Evolutionary conservation across 371 early-diverging fungal genomes (phyloP).

Genomic region (Mucor lusitanicus): DNA sequence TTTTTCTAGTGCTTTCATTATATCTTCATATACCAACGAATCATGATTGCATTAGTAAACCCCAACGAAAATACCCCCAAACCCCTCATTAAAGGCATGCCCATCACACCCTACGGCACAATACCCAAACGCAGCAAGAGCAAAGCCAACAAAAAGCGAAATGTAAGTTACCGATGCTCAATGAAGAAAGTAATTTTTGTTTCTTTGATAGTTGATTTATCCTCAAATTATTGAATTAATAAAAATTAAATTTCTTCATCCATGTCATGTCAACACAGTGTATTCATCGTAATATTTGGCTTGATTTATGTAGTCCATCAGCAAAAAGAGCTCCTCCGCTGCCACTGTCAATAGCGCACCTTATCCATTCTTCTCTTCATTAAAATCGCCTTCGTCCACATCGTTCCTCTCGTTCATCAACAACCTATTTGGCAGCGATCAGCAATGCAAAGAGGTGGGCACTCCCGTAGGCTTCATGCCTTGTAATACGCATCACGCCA

Average conservation of each 20-base stretch:
- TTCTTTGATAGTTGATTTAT: constrained; percentile 7
- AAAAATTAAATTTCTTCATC: neutral
- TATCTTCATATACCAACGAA: neutral
- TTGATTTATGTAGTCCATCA: neutral
- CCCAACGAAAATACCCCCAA: constrained; percentile 5
- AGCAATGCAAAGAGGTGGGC: constrained; percentile 6
- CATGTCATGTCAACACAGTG: neutral
- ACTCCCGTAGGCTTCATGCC: constrained; percentile 29
- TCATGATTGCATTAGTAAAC: constrained; percentile 1
- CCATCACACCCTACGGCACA: constrained; percentile 26
- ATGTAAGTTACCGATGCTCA: constrained; percentile 5
- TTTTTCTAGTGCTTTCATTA: neutral
- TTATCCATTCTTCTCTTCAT: constrained; percentile 22
- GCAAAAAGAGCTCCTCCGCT: neutral
- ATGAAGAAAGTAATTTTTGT: constrained; percentile 1
- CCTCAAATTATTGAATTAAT: neutral
- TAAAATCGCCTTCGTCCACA: constrained; percentile 6
- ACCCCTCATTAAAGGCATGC: neutral
- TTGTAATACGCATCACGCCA: neutral
- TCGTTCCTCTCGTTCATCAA: constrained; percentile 21
- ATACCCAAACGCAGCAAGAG: constrained; percentile 28
- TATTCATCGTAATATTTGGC: neutral
- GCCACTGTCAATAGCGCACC: constrained; percentile 8
- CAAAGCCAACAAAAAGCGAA: constrained; percentile 5
- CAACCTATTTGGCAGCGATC: constrained; percentile 3